Evolutionary conservation across 768 basidiomycete genomes (phyloP).

Genomic region (Sutorius australiensis): DNA sequence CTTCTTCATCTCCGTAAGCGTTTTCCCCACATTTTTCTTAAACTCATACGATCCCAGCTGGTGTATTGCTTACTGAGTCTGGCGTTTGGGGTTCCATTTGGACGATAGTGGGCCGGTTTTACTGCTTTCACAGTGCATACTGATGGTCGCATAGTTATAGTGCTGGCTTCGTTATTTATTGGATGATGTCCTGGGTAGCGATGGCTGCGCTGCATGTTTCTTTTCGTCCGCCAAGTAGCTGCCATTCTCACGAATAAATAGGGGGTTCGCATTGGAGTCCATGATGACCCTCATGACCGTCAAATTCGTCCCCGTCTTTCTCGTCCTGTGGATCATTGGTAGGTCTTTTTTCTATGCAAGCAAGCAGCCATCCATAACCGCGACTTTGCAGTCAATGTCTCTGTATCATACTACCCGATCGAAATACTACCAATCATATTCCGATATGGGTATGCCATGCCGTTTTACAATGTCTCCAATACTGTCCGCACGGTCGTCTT

Average conservation of each 20-base stretch:
- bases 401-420: conserved; percentile 55
- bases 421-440: conserved; percentile 54
- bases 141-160: conserved; percentile 36
- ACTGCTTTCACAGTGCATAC: not conserved
- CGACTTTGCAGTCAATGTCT: conserved; percentile 46
- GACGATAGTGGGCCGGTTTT: conserved; percentile 36
- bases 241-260: conserved; percentile 20
- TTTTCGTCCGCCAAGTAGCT: not conserved
- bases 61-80: conserved; percentile 57
- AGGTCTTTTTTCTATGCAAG: not conserved
- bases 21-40: not conserved
- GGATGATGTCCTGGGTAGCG: conserved; percentile 59
- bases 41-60: conserved; percentile 33
- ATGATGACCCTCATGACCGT: conserved; percentile 53
- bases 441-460: conserved; percentile 64
- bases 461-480: conserved; percentile 67
- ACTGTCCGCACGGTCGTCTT: conserved; percentile 64
- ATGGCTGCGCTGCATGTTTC: conserved; percentile 53
- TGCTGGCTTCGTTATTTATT: conserved; percentile 58
- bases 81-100: conserved; percentile 58
- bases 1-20: conserved; percentile 39
- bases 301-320: conserved; percentile 55
- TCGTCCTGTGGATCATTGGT: conserved; percentile 64
- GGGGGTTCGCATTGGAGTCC: conserved; percentile 60
- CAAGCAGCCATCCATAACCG: not conserved